Evolutionary conservation across 441 rosid species (phyloP).

Genomic region (Melastoma candidum): DNA sequence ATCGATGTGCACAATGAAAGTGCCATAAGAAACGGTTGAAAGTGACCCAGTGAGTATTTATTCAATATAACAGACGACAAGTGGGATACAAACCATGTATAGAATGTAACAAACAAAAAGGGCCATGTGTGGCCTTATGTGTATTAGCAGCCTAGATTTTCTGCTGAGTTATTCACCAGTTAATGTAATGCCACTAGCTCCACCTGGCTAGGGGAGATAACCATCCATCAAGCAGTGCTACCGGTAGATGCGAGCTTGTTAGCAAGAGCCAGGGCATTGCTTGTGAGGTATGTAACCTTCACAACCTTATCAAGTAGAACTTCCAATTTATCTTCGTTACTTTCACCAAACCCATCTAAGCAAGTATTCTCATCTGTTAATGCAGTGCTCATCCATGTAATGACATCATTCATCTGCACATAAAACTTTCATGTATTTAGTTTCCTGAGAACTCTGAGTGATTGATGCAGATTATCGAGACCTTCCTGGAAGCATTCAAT

Average conservation of each 20-base stretch:
- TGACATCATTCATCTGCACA: conserved; percentile 45
- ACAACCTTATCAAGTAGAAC: conserved; percentile 31
- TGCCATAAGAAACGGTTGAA: too few relatives aligned
- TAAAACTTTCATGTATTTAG: conserved; percentile 38
- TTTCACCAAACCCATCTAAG: conserved; percentile 57
- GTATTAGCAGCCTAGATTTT: too few relatives aligned
- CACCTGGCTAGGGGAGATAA: too few relatives aligned
- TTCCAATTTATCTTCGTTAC: conserved; percentile 21
- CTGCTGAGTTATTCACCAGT: too few relatives aligned
- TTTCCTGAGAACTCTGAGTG: conserved; percentile 42
- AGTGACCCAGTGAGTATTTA: too few relatives aligned
- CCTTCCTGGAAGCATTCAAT: conserved; percentile 45
- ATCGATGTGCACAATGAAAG: too few relatives aligned
- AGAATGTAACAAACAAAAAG: too few relatives aligned
- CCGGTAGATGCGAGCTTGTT: conserved; percentile 54
- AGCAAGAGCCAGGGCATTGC: conserved; percentile 75
- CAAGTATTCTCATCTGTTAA: conserved; percentile 70
- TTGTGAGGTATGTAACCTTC: conserved; percentile 40
- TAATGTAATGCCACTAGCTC: too few relatives aligned
- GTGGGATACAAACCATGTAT: too few relatives aligned
- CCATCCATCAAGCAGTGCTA: background rate
- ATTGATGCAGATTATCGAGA: conserved; percentile 50
- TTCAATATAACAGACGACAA: too few relatives aligned
- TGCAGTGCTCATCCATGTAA: conserved; percentile 66
- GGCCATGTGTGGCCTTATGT: too few relatives aligned